These are phyloP conservation scores for Usnea hakonensis DNA, from an alignment of 495 filamentous ascomycete species.

Conservation along the genomic window DNA sequence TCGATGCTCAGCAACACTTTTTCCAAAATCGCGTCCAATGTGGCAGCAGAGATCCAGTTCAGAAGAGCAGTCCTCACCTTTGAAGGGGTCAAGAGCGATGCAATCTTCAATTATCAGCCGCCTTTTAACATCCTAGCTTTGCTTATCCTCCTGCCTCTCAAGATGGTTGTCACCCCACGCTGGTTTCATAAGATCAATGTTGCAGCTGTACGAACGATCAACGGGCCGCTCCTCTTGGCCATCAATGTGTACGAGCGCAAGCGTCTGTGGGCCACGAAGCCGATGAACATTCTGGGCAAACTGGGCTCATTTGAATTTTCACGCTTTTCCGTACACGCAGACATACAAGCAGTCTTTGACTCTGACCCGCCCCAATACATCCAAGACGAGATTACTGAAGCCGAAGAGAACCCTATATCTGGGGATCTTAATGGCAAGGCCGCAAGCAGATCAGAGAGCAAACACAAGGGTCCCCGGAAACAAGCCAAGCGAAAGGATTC, in stretches of 20 bases:
- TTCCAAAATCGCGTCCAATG: constrained; percentile 54
- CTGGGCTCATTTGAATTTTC: constrained; percentile 41
- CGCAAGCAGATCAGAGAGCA: not conserved
- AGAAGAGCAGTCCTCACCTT: constrained; percentile 64
- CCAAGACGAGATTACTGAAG: constrained; percentile 42
- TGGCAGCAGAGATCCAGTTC: constrained; percentile 63
- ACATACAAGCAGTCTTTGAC: constrained; percentile 62
- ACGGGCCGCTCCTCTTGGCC: constrained; percentile 55
- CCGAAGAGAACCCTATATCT: constrained; percentile 40
- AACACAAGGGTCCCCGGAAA: constrained; percentile 6
- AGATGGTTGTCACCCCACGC: constrained; percentile 53
- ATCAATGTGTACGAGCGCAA: constrained; percentile 39
- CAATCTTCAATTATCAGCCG: constrained; percentile 64
- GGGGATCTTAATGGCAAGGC: constrained; percentile 23
- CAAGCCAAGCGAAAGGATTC: constrained; percentile 25
- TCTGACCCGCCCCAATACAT: constrained; percentile 55
- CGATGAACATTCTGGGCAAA: constrained; percentile 19
- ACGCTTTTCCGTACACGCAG: constrained; percentile 52
- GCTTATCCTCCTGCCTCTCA: constrained; percentile 55
- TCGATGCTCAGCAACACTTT: constrained; percentile 70
- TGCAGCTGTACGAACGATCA: constrained; percentile 52
- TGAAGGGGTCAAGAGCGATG: constrained; percentile 67
- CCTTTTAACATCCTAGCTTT: constrained; percentile 67
- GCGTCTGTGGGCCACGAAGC: constrained; percentile 18
- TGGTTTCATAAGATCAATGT: constrained; percentile 78